These are phyloP conservation scores for Peronosclerospora sorghi DNA, from an alignment of 352 stramenopile species.

Conservation along the genomic window DNA sequence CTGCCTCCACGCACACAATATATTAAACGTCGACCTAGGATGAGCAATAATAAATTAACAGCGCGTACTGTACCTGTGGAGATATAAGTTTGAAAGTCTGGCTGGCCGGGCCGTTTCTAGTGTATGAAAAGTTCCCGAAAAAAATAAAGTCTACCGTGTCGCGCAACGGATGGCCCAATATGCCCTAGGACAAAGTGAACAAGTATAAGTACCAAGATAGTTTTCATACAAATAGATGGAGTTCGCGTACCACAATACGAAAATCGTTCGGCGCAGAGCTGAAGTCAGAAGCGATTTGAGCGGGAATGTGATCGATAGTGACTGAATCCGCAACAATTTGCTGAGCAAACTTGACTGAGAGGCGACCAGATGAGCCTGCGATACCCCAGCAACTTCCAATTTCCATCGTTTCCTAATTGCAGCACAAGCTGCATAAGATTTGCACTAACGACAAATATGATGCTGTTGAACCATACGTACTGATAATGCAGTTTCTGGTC, in stretches of 20 bases:
- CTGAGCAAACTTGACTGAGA: constrained; percentile 64
- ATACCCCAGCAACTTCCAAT: constrained; percentile 80
- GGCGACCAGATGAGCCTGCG: constrained; percentile 33
- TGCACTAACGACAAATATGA: background rate
- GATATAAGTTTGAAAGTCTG: constrained; percentile 60
- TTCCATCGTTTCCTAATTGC: constrained; percentile 66
- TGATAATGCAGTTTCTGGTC: constrained; percentile 68
- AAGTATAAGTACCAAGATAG: no score
- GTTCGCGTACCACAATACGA: constrained; percentile 35
- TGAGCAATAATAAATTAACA: background rate
- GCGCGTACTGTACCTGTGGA: constrained; percentile 21
- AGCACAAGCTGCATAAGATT: background rate
- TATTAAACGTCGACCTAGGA: background rate
- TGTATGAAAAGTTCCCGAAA: constrained; percentile 72
- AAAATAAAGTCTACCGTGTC: constrained; percentile 39
- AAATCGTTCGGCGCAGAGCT: constrained; percentile 56
- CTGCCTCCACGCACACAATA: constrained; percentile 20
- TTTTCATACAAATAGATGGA: background rate
- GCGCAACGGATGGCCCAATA: constrained; percentile 27
- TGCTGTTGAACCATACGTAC: constrained; percentile 19
- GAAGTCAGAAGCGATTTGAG: constrained; percentile 59
- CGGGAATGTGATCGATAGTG: constrained; percentile 73
- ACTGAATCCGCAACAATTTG: constrained; percentile 57
- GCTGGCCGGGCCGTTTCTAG: constrained; percentile 30
- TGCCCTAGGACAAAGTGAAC: constrained; percentile 31